Evolutionary conservation across 306 rosid species (phyloP), one percentile per base, ranked within the genome.

Genomic region (Pterocarpus macrocarpus): DNA sequence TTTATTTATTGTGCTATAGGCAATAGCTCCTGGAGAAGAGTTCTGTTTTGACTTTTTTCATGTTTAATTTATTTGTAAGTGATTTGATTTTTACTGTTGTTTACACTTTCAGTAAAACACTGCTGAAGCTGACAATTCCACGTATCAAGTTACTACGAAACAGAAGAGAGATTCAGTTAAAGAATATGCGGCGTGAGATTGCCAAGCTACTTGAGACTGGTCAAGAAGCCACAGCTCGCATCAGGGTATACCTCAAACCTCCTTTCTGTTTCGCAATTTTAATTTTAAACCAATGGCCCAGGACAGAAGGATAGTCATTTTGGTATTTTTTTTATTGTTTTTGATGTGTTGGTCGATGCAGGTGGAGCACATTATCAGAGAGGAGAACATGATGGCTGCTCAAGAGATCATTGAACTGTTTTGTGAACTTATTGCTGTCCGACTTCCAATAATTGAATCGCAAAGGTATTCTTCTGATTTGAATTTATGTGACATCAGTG

Each of bases 191-290:
- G 10, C 94, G 97, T 2, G 98, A 93, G 33, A 93, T 95, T 81
- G 97, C 97, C 82, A 95, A 95, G 91, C 93, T 95, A 78, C 99
- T 95, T 82, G 98, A 93, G 87, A 93, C 98, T 71, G 97, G 99
- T 62, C 99, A 95, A 84, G 98, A 95, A 86, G 99, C 99, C 83
- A 95, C 99, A 2, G 99, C 99, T 82, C 95, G 98, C 5, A 91
- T 95, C 56, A 88, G 99, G 90, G 98, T 95, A 89, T 50, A 15
- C 8, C 34, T 2, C 13, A 14, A 35, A 16, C 10, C 71, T n/a
- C 16, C 13, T 12, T 72, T 66, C 13, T 2, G 36, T 71, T 58
- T 71, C n/a, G 8, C 38, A 35, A 35, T 35, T 35, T 63, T 43
- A 43, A 43, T 56, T 9, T 71, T 35, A 30, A 69, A 56, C 71